Percentiles rank a stretch among this genome's conserved stretches.
phyloP scores from a whole-genome alignment of 192 early-diverging fungal genomes.

The Coemansia sp. region DNA sequence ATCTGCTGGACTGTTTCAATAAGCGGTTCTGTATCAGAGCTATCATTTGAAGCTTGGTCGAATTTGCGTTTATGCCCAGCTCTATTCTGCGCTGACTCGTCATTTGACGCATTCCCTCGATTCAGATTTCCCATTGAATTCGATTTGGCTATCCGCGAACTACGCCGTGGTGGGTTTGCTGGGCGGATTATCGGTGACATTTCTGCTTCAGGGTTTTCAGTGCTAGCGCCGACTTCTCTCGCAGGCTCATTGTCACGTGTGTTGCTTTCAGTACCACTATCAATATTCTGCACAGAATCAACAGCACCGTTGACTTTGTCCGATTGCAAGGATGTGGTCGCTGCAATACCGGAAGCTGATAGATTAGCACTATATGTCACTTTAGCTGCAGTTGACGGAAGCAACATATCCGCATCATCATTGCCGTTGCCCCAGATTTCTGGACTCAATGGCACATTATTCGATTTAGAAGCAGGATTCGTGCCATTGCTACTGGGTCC shows the following conservation, averaged over 20 bases:
- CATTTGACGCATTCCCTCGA: too few species aligned
- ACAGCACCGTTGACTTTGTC: too few species aligned
- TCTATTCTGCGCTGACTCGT: too few species aligned
- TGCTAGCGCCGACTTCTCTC: background rate
- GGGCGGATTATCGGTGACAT: background rate
- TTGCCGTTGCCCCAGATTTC: background rate
- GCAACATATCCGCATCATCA: background rate
- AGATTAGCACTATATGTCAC: too few species aligned
- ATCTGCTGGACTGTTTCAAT: too few species aligned
- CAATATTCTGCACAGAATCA: too few species aligned
- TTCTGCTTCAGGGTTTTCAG: background rate
- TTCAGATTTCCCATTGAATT: background rate
- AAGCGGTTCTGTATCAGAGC: too few species aligned
- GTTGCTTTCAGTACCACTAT: too few species aligned
- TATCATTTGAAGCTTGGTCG: too few species aligned
- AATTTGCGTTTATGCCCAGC: slow-evolving; percentile 1
- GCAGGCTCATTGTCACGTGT: too few species aligned
- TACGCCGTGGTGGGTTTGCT: slow-evolving; percentile 1
- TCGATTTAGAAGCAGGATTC: background rate
- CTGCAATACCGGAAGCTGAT: too few species aligned
- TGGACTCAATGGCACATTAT: background rate
- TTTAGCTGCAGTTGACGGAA: background rate
- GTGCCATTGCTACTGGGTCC: background rate
- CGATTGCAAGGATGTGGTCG: too few species aligned
- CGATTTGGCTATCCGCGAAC: background rate